Evolutionary conservation across 148 eudicot species (phyloP), one percentile per base, ranked within the genome.

Genomic region (Rheum nobile): DNA sequence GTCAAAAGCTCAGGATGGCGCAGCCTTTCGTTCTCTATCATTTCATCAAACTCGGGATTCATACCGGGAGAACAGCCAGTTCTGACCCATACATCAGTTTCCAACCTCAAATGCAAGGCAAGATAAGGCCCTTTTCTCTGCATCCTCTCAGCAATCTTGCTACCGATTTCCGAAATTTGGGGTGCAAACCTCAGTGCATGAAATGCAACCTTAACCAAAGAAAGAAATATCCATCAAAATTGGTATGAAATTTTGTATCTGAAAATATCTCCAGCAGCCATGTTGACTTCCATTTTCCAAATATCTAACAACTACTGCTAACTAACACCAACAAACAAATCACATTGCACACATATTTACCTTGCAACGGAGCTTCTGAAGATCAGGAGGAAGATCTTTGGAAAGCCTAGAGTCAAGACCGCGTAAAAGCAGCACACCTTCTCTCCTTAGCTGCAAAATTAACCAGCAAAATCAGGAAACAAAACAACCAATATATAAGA

Each of bases 341-440:
- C 32, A 26, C 29, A 57, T 26, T 57, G 57, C 67, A 54, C 22
- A 54, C 28, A 22, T 54, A 54, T 0, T 35, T 89, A 94, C 98
- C 99, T 96, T 96, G 87, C 99, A 92, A 26, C 96, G 90, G 74
- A 96, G 97, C 87, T 89, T 92, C 80, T 96, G 99, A 72, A 96
- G 94, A 82, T 96, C 97, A 38, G 96, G 74, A 32, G 99, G 92
- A 69, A 96, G 96, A 85, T 96, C 89, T 76, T 92, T 85, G 12
- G 99, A 88, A 17, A 96, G 96, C 82, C 91, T 87, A 43, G 99
- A 87, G 76, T 96, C 99, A 32, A 96, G 74, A 71, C 99, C 89
- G 13, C 94, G 90, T 37, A 96, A 71, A 28, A 96, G 87, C 82
- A 90, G 79, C 44, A 95, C 91, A n/a, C 91, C 91, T 24, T 83